These are phyloP conservation scores for Boletus tylopilopsis DNA, from an alignment of 768 basidiomycete species.

Conservation along the genomic window DNA sequence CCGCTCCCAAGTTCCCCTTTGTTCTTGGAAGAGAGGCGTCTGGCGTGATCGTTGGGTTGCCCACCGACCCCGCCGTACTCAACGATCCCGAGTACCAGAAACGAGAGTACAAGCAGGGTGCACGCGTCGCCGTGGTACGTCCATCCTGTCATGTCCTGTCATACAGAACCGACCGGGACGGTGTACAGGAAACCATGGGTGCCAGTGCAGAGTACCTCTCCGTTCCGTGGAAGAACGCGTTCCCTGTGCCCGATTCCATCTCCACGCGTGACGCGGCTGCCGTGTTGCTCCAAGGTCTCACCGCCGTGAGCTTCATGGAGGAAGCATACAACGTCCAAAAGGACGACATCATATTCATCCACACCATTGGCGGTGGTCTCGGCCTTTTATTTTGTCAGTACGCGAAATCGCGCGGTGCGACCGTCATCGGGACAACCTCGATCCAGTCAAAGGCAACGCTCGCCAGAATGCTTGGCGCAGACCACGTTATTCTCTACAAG, in stretches of 20 bases:
- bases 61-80: slow-evolving; percentile 59
- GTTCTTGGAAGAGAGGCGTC: slow-evolving; percentile 76
- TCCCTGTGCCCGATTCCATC: slow-evolving; percentile 61
- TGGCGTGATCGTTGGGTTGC: slow-evolving; percentile 73
- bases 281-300: slow-evolving; percentile 69
- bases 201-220: slow-evolving; percentile 72
- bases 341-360: slow-evolving; percentile 77
- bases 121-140: slow-evolving; percentile 66
- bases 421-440: slow-evolving; percentile 91
- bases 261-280: slow-evolving; percentile 65
- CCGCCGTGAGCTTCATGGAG: slow-evolving; percentile 70
- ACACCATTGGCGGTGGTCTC: slow-evolving; percentile 90
- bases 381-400: slow-evolving; percentile 69
- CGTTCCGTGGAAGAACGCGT: slow-evolving; percentile 57
- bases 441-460: slow-evolving; percentile 77
- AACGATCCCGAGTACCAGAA: slow-evolving; percentile 60
- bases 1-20: slow-evolving; percentile 52
- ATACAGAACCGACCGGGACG: neutral
- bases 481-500: slow-evolving; percentile 82
- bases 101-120: slow-evolving; percentile 64
- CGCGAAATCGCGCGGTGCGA: slow-evolving; percentile 70
- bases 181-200: slow-evolving; percentile 42
- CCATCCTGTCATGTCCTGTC: neutral
- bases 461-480: slow-evolving; percentile 75
- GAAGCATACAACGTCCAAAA: slow-evolving; percentile 84